These are phyloP conservation scores for Amaranthus palmeri DNA, from an alignment of 148 eudicot genomes.

Conservation along the genomic window DNA sequence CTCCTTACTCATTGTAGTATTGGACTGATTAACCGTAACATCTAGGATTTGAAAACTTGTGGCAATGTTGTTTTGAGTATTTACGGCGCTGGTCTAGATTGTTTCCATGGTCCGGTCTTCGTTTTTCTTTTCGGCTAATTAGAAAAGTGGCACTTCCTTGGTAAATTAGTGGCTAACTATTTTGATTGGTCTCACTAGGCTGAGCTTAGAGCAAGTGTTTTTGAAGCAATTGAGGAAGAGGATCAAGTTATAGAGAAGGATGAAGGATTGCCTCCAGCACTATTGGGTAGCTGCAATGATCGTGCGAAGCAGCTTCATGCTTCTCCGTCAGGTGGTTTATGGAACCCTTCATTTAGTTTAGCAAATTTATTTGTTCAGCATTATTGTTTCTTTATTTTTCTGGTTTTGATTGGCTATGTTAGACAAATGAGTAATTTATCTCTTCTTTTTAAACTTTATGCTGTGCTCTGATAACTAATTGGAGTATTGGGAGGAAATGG, in stretches of 20 bases:
- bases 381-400: background rate
- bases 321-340: conserved; percentile 78
- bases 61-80: background rate
- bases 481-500: background rate
- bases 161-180: background rate
- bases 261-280: conserved; percentile 86
- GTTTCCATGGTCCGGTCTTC: background rate
- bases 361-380: background rate
- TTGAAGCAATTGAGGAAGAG: conserved; percentile 98
- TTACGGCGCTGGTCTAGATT: background rate
- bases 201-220: conserved; percentile 92
- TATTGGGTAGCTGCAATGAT: conserved; percentile 93
- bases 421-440: background rate
- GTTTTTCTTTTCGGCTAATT: background rate
- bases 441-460: background rate
- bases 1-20: background rate
- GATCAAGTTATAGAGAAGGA: conserved; percentile 72
- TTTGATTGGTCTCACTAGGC: conserved; percentile 42
- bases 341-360: background rate
- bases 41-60: background rate
- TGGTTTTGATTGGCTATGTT: background rate
- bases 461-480: background rate
- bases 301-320: conserved; percentile 90
- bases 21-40: background rate
- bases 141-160: background rate